These are phyloP conservation scores for Hemisphaericaspora xylofermentans DNA, from an alignment of 1,139 yeast genomes.

Conservation along the genomic window DNA sequence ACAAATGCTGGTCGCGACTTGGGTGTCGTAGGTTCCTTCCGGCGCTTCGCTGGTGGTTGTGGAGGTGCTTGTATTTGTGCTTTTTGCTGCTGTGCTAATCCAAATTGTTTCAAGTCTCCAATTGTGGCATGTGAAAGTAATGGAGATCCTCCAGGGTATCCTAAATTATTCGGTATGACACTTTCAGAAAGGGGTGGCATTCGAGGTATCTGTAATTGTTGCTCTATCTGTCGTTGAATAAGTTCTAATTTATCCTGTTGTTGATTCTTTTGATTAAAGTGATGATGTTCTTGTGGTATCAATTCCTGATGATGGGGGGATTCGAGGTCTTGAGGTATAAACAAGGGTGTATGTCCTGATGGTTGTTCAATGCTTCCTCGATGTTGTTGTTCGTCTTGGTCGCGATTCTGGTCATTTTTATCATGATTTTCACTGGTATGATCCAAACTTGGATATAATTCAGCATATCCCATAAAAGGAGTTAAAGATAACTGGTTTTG, in stretches of 20 bases:
- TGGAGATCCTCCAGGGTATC: slow-evolving; percentile 1
- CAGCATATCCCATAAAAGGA: slow-evolving; percentile 15
- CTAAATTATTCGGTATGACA: slow-evolving; percentile 25
- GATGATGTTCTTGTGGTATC: slow-evolving; percentile 11
- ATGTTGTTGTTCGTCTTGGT: slow-evolving; percentile 3
- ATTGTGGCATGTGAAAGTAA: neutral
- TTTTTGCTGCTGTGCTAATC: slow-evolving; percentile 5
- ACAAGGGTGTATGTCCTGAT: slow-evolving; percentile 12
- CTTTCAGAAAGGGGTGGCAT: slow-evolving; percentile 38
- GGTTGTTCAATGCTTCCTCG: slow-evolving; percentile 7
- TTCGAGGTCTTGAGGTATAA: slow-evolving; percentile 7
- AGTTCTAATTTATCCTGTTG: slow-evolving; percentile 3
- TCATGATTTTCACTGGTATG: slow-evolving; percentile 2
- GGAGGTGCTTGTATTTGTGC: slow-evolving; percentile 1
- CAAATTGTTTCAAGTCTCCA: slow-evolving; percentile 2
- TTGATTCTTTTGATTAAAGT: slow-evolving; percentile 1
- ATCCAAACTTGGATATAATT: slow-evolving; percentile 8
- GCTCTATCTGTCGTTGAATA: slow-evolving; percentile 4
- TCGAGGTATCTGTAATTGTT: slow-evolving; percentile 26
- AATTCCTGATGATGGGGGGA: slow-evolving; percentile 9
- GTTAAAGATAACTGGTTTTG: slow-evolving; percentile 10
- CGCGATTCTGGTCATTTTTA: slow-evolving; percentile 4
- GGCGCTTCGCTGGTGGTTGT: slow-evolving; percentile 19
- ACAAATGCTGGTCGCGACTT: slow-evolving; percentile 80
- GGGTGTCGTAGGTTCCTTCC: slow-evolving; percentile 36